Evolutionary conservation across 768 basidiomycete species (phyloP), one percentile per base, ranked within the genome.

Genomic region (Termitomyces sp.): DNA sequence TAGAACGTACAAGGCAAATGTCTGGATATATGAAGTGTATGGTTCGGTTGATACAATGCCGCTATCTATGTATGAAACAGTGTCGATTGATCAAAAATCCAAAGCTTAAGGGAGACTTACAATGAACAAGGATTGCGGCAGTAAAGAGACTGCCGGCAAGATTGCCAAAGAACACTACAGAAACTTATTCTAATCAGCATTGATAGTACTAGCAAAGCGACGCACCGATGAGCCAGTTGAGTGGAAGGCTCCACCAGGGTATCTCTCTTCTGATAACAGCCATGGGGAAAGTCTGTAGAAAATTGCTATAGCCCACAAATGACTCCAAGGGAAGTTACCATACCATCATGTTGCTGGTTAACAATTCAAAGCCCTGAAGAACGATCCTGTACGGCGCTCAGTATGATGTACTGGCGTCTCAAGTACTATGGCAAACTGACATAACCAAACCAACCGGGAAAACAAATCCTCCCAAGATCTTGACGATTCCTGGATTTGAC

Each of bases 331-430:
- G 12, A 38, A 33, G 16, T 51, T 22, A 44, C 22, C 71, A 51
- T 62, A 89, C 88, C 87, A 91, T 83, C 83, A 91, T 85, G 68
- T 90, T 89, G 67, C 89, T 90, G 52, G 89, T 91, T 39, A 91
- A 70, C 0, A 91, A 79, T 60, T 91, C 89, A 48, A 85, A 77
- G 2, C 86, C 86, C 73, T 89, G 86, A 15, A 91, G 75, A 15
- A 88, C 80, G 62, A 91, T 89, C 89, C 89, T 91, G 63, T 16
- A 20, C 50, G 3, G 28, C 9, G 1, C 24, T 59, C 13, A 38
- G 18, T 58, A 61, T 42, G 22, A 22, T 61, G 52, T 20, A n/a
- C 3, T 39, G 28, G 16, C n/a, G 7, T 51, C 33, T 40, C 28
- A 28, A 39, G 51, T 39, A 13, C 24, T n/a, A 13, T 4, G 28